Evolutionary conservation across 2,329 filamentous ascomycete species (phyloP).

Genomic region (Epichloe typhina): DNA sequence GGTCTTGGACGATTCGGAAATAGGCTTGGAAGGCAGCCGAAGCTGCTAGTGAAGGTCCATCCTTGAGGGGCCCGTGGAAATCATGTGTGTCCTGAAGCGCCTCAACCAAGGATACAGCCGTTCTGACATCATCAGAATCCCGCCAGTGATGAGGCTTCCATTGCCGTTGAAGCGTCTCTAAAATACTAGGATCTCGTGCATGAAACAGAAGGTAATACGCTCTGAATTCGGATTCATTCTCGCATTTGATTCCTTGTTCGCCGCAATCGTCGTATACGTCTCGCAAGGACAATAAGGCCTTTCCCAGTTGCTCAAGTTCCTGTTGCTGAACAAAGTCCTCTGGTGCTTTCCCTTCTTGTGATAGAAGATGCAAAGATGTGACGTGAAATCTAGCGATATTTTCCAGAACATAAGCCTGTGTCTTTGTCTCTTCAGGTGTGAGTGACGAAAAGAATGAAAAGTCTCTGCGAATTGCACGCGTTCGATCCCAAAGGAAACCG

Average conservation of each 20-base stretch:
- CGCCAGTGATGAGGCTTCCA: conserved; percentile 44
- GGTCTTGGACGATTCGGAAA: conserved; percentile 45
- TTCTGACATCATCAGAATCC: conserved; percentile 44
- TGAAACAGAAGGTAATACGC: conserved; percentile 53
- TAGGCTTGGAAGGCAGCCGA: conserved; percentile 38
- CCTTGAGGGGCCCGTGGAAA: conserved; percentile 42
- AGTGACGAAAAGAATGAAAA: conserved; percentile 55
- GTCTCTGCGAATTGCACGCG: conserved; percentile 53
- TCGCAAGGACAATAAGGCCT: conserved; percentile 50
- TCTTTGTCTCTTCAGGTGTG: conserved; percentile 40
- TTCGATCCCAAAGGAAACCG: conserved; percentile 56
- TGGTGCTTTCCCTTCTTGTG: conserved; percentile 38
- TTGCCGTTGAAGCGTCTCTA: conserved; percentile 38
- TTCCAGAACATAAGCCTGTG: conserved; percentile 51
- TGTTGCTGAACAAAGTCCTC: conserved; percentile 54
- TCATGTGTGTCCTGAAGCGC: conserved; percentile 45
- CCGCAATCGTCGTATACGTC: conserved; percentile 54
- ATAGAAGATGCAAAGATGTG: conserved; percentile 49
- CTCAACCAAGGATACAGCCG: conserved; percentile 47
- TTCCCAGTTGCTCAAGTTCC: conserved; percentile 54
- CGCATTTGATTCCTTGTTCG: conserved; percentile 41
- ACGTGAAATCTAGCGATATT: conserved; percentile 56
- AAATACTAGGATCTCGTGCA: conserved; percentile 42
- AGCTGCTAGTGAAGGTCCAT: conserved; percentile 34
- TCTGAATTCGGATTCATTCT: conserved; percentile 53